Base-by-base conservation (phyloP, 2,329 filamentous ascomycete genomes). In the Leptographium galeiforme region DNA sequence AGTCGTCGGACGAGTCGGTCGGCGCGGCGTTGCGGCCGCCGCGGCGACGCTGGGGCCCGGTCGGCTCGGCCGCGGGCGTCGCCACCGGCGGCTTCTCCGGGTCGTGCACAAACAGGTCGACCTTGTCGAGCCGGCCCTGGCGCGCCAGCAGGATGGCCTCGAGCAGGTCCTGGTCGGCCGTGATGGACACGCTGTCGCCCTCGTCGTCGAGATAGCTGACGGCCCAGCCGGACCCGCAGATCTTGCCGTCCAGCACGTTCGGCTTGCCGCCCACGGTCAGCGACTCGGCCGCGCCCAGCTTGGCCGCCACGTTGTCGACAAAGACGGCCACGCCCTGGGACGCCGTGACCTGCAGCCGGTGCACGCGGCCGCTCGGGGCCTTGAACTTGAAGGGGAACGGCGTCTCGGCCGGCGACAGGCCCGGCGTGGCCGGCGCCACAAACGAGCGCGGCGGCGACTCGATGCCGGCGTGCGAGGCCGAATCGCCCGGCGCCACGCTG, bases 321-420 rank as follows among this genome's bases (percentile, higher is more conserved):
- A 98, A 82, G 44, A 88, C 81, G 19, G 79, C 80, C 57, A 98
- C 81, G 44, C 93, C 93, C 53, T 88, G 81, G 25, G 85, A 81
- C 12, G 89, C 85, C 52, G 82, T 75, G 33, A 96, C 84, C 63
- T 97, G 93, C 50, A 98, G 72, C 53, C 93, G 83, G 69, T 98
- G 93, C 18, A 97, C 90, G 51, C 93, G 87, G 47, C 91, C 93
- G 61, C 88, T 90, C 1, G 93, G 93, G 2, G 93, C 89, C 74
- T 97, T 97, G 79, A 98, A 98, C 69, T 98, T 98, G 82, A 98
- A 98, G 3, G 91, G 82, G 70, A 97, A 98, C 0, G 91, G 88
- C 12, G 80, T 69, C 59, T 94, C 87, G 62, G 87, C 79, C 1
- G 78, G 72, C 5, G 74, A 70, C 18, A 83, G 76, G 48, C 84